Base-by-base conservation (phyloP, 2,329 filamentous ascomycete species). In the Tolypocladium tundrense region DNA sequence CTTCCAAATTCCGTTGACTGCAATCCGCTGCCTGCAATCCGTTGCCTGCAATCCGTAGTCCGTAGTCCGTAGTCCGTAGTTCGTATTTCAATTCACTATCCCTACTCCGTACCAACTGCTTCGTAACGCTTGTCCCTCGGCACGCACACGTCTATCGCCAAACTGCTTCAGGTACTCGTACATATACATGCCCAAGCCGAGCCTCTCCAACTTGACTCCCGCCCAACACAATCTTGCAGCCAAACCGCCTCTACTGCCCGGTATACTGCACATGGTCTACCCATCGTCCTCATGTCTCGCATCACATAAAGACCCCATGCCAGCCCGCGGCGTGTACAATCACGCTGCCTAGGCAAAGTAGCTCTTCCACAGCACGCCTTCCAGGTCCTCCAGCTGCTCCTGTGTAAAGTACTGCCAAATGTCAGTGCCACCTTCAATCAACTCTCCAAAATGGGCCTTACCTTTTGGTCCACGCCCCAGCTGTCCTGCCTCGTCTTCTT, bases 401-500 rank as follows among this genome's bases (percentile, higher is more conserved):
- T 88, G 77, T 33, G 91, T 91, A 70, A 99, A 99, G 60, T 91
- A 84, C 83, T 88, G 62, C 19, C 0, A 21, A 42, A 24, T 24
- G 33, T 40, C 31, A 40, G 16, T 8, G 50, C 51, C 60, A 55
- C 42, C 53, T 68, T 65, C 59, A 53, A 50, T 48, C 24, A 9
- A 13, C 7, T 50, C 27, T 19, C 16, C 27, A 6, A 6, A 11
- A 1, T 7, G 27, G 24, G 58, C 74, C 84, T 73, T 76, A 96
- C 94, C 88, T 96, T 97, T 66, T 96, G 90, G 76, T 99, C 94
- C 60, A 96, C 93, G 67, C 88, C 88, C 94, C 94, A 99, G 64
- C 93, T 99, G 78, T 99, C 94, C 73, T 99, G 94, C 71, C 94
- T 86, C 52, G 94, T 99, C 83, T 99, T 99, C 79, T 99, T 99